Base-by-base conservation (phyloP, 140 eudicot genomes). In the Stevia rebaudiana region DNA sequence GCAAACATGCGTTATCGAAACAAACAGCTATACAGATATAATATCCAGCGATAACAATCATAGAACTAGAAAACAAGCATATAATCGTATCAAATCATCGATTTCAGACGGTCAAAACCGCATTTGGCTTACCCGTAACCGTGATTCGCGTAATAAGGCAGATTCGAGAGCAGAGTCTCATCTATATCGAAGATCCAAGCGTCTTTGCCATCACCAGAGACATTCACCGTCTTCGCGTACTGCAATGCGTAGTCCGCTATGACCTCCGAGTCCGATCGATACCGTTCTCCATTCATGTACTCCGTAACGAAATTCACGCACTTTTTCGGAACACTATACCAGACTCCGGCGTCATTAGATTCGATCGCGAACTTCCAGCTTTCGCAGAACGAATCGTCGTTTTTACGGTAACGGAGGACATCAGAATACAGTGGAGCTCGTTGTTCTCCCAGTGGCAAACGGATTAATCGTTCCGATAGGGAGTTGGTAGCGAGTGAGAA, bases 171-270 rank as follows among this genome's bases (percentile, higher is more conserved):
- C 80, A 90, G 51, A 12, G 97, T 90, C 79, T 90, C 97, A 15
- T 90, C 97, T 48, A 90, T 77, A 68, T 86, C 97, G 47, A 90
- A 90, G n/a, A 90, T 68, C 97, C 97, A 90, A 48, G 77, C 91
- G 25, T 87, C 91, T 72, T 71, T 82, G 1, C 98, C 95, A 25
- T 87, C 84, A 17, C 76, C 82, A 40, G 72, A 11, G 17, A 82
- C 6, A 5, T 33, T 36, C 35, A 79, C 85, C 44, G 73, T 48
- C 68, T 72, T 84, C 36, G 88, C 91, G 55, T 53, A 83, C 69
- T 61, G 63, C 76, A 81, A 42, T 24, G 95, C 76, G 44, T 43
- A 36, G 7, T 68, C 84, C 25, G 85, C 88, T 0, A 81, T 80
- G 3, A 83, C 78, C 64, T 84, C 83, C 22, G 81, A 78, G 30